These are phyloP conservation scores for Aspergillus bridgeri DNA, from an alignment of 495 filamentous ascomycete species.

Conservation along the genomic window DNA sequence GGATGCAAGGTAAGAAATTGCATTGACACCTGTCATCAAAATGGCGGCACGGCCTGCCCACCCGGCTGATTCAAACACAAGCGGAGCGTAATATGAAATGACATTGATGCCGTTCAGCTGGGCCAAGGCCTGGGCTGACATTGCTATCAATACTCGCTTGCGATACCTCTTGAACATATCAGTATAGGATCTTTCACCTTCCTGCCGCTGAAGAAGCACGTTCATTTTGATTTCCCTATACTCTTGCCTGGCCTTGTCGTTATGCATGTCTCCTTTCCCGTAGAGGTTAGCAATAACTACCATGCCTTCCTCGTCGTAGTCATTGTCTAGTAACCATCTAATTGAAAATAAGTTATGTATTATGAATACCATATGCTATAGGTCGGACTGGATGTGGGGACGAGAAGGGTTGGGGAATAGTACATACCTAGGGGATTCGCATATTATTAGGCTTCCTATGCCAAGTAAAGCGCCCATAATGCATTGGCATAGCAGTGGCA, in stretches of 20 bases:
- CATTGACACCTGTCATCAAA: slow-evolving; percentile 97
- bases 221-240: slow-evolving; percentile 99
- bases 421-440: slow-evolving; percentile 86
- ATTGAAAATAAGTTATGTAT: background rate
- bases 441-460: slow-evolving; percentile 84
- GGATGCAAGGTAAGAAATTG: slow-evolving; percentile 81
- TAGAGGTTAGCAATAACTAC: slow-evolving; percentile 97
- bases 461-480: slow-evolving; percentile 85
- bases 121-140: slow-evolving; percentile 94
- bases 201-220: slow-evolving; percentile 85
- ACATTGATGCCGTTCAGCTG: slow-evolving; percentile 99
- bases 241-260: slow-evolving; percentile 84
- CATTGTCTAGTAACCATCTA: slow-evolving; percentile 96
- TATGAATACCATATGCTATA: slow-evolving; percentile 3
- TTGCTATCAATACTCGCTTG: slow-evolving; percentile 94
- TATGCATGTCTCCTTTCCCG: slow-evolving; percentile 90
- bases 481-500: slow-evolving; percentile 90
- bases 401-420: too few species aligned
- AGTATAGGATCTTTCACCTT: slow-evolving; percentile 84
- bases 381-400: background rate
- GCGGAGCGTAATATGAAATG: slow-evolving; percentile 96
- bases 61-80: slow-evolving; percentile 93
- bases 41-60: slow-evolving; percentile 89
- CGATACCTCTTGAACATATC: slow-evolving; percentile 96
- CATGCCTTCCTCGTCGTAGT: slow-evolving; percentile 97